Percentiles rank a stretch among this genome's conserved stretches.
Evolutionary conservation across 306 rosid species (phyloP).

Genomic region (Canavalia gladiata): DNA sequence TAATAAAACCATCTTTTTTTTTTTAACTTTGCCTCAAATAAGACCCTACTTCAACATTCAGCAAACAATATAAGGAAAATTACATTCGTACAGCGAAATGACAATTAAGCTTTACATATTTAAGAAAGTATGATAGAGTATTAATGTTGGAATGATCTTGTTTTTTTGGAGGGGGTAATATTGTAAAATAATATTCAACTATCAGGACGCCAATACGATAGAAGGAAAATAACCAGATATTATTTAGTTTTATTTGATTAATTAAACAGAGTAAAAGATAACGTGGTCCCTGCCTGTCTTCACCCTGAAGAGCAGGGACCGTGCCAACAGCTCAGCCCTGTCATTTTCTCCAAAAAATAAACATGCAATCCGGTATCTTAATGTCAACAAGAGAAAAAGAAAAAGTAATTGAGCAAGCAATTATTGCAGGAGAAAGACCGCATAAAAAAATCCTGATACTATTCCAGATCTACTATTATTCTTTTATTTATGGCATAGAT

Average conservation of each 20-base stretch:
- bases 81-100: neutral
- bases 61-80: neutral
- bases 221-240: conserved; percentile 8
- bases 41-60: neutral
- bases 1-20: neutral
- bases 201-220: neutral
- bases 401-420: neutral
- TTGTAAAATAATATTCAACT: neutral
- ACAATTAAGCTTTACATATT: neutral
- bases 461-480: conserved; percentile 20
- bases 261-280: conserved; percentile 28
- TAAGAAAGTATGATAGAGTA: neutral
- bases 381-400: conserved; percentile 1
- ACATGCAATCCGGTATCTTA: conserved; percentile 11
- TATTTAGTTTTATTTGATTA: conserved; percentile 4
- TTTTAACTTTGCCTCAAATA: no score
- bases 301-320: conserved; percentile 55
- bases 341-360: conserved; percentile 22
- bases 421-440: conserved; percentile 30
- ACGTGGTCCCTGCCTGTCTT: conserved; percentile 46
- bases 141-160: no score
- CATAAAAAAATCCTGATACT: conserved; percentile 24
- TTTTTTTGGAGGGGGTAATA: neutral
- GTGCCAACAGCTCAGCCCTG: conserved; percentile 49
- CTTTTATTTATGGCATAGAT: neutral